Percentiles rank a stretch among this genome's conserved stretches.
Evolutionary conservation across 2,329 filamentous ascomycete genomes (phyloP).

Genomic region (Scorias spongiosa): DNA sequence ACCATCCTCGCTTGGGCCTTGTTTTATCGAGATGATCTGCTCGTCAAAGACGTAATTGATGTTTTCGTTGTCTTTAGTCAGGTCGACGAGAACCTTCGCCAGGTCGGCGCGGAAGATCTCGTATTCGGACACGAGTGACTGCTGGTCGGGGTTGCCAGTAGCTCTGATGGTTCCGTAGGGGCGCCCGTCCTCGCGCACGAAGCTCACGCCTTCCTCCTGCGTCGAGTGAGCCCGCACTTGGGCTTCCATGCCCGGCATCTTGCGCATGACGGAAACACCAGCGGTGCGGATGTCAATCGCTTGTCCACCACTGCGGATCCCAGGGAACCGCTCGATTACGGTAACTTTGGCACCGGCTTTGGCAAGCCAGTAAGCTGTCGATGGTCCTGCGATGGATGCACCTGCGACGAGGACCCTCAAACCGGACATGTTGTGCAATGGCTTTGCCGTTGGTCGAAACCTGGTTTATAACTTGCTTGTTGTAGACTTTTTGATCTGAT

Average conservation of each 20-base stretch:
- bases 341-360: conserved; percentile 21
- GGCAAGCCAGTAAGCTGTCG: conserved; percentile 22
- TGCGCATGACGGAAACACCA: conserved; percentile 23
- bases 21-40: conserved; percentile 23
- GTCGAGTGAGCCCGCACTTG: conserved; percentile 13
- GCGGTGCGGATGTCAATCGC: conserved; percentile 21
- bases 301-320: conserved; percentile 18
- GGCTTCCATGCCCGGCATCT: conserved; percentile 19
- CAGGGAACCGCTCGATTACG: conserved; percentile 22
- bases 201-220: conserved; percentile 16
- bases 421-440: conserved; percentile 8
- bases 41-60: conserved; percentile 27
- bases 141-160: conserved; percentile 19
- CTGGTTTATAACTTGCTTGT: too few species aligned
- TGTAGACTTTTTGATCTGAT: too few species aligned
- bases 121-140: conserved; percentile 22
- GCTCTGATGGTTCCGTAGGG: conserved; percentile 17
- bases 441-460: too few species aligned
- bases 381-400: conserved; percentile 22
- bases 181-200: conserved; percentile 14
- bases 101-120: conserved; percentile 24
- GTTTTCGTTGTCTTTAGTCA: conserved; percentile 23
- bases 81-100: conserved; percentile 17
- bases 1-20: conserved; percentile 14
- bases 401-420: conserved; percentile 21